Conservation (phyloP, 2,329 filamentous ascomycete genomes). For the Fusarium falciforme region DNA sequence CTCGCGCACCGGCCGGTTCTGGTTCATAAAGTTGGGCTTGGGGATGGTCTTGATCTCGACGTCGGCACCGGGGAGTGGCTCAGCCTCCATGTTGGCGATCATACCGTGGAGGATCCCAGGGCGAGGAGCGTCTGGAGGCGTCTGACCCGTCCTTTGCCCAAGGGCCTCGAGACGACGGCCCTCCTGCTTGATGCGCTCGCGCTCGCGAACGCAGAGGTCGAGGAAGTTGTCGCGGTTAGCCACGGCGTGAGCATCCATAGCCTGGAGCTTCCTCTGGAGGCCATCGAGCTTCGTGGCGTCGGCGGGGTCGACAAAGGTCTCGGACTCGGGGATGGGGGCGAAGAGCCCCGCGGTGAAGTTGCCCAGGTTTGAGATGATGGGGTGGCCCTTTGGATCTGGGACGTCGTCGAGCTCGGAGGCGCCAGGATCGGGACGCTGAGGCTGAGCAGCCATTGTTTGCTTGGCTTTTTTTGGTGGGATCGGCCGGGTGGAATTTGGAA, state of each 20-base stretch:
- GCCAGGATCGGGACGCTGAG: not conserved
- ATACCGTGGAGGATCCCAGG: slow-evolving; percentile 35
- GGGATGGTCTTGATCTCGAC: slow-evolving; percentile 27
- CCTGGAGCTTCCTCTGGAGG: slow-evolving; percentile 35
- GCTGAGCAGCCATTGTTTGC: slow-evolving; percentile 23
- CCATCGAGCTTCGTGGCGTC: slow-evolving; percentile 24
- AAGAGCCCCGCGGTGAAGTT: slow-evolving; percentile 43
- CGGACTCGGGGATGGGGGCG: slow-evolving; percentile 43
- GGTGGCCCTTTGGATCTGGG: slow-evolving; percentile 22
- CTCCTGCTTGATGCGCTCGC: slow-evolving; percentile 45
- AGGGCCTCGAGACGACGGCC: slow-evolving; percentile 31
- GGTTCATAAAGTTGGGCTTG: slow-evolving; percentile 27
- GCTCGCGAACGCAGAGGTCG: slow-evolving; percentile 46
- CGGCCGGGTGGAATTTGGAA: not conserved
- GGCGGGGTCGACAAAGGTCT: not conserved
- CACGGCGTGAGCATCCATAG: slow-evolving; percentile 41
- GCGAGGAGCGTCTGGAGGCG: not conserved
- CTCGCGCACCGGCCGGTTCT: slow-evolving; percentile 37
- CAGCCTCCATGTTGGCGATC: slow-evolving; percentile 47
- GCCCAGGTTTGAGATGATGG: slow-evolving; percentile 17
- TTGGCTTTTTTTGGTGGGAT: not conserved
- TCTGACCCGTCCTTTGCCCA: not conserved
- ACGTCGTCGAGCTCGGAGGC: not conserved
- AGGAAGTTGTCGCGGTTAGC: slow-evolving; percentile 47
- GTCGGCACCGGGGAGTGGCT: not conserved